Evolutionary conservation across 345 rosid species (phyloP).

Genomic region (Hirschfeldia incana): DNA sequence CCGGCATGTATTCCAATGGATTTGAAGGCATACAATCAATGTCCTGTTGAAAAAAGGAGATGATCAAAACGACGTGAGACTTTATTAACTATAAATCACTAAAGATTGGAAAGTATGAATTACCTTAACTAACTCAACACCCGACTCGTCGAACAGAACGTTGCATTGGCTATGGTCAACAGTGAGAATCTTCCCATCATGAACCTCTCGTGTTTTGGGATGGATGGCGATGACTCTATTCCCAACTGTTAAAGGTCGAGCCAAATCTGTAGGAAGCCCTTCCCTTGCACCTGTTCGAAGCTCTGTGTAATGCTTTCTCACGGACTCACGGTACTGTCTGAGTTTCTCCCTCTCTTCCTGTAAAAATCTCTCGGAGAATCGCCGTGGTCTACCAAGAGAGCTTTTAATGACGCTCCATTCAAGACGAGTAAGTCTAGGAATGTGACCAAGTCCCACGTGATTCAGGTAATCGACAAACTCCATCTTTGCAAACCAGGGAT

Average conservation of each 20-base stretch:
- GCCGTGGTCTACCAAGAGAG: conserved; percentile 96
- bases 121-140: conserved; percentile 94
- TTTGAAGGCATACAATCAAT: conserved; percentile 95
- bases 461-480: conserved; percentile 92
- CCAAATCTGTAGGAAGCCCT: conserved; percentile 93
- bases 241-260: conserved; percentile 86
- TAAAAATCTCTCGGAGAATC: conserved; percentile 85
- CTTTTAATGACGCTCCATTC: conserved; percentile 99
- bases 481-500: conserved; percentile 95
- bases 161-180: conserved; percentile 80
- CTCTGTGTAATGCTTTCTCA: conserved; percentile 78
- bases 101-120: conserved; percentile 6
- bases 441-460: conserved; percentile 94
- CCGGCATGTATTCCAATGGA: conserved; percentile 88
- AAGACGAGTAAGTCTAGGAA: conserved; percentile 88
- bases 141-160: conserved; percentile 81
- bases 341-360: conserved; percentile 87
- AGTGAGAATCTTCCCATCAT: conserved; percentile 87
- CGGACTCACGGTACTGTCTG: conserved; percentile 83
- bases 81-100: conserved; percentile 20
- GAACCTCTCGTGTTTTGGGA: conserved; percentile 83
- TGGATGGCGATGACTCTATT: conserved; percentile 84
- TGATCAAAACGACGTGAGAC: conserved; percentile 2
- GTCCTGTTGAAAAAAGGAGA: conserved; percentile 56
- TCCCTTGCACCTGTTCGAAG: conserved; percentile 76